phyloP scores from a whole-genome alignment of 1,284 basidiomycete species.

The Trichosporon coremiiforme region DNA sequence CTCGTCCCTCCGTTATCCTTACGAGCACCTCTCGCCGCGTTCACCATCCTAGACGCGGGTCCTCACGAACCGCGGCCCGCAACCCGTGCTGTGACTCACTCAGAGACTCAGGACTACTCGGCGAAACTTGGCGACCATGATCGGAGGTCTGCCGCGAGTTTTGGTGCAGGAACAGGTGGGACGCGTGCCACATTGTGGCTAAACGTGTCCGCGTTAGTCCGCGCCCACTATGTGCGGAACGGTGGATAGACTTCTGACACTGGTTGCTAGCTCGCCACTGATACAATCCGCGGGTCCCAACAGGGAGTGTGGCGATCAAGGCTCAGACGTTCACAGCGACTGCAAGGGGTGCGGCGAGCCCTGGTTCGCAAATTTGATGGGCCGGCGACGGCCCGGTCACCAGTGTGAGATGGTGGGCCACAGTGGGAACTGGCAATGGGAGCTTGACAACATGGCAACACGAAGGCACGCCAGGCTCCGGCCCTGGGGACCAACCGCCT shows the following conservation, averaged over 20 bases:
- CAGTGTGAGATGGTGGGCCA: background rate
- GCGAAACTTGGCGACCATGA: background rate
- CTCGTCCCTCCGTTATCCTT: background rate
- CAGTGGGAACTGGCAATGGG: background rate
- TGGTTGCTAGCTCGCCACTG: no score
- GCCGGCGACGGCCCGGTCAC: background rate
- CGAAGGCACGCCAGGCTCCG: slow-evolving; percentile 5
- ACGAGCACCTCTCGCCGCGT: background rate
- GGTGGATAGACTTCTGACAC: background rate
- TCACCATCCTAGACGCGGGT: background rate
- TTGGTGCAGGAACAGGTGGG: background rate
- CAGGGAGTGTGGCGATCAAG: background rate
- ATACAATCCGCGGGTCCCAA: no score
- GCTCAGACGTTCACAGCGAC: background rate
- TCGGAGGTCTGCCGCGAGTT: background rate
- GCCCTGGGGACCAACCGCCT: background rate
- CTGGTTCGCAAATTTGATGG: background rate
- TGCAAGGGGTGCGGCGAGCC: background rate
- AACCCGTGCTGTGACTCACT: background rate
- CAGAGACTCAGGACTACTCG: background rate
- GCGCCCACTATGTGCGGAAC: background rate
- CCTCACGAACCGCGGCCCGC: background rate
- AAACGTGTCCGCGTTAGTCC: background rate
- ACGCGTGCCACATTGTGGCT: slow-evolving; percentile 1
- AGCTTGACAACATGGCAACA: background rate